phyloP scores from a whole-genome alignment of 176 grass and related monocot genomes.

The Cocos nucifera region DNA sequence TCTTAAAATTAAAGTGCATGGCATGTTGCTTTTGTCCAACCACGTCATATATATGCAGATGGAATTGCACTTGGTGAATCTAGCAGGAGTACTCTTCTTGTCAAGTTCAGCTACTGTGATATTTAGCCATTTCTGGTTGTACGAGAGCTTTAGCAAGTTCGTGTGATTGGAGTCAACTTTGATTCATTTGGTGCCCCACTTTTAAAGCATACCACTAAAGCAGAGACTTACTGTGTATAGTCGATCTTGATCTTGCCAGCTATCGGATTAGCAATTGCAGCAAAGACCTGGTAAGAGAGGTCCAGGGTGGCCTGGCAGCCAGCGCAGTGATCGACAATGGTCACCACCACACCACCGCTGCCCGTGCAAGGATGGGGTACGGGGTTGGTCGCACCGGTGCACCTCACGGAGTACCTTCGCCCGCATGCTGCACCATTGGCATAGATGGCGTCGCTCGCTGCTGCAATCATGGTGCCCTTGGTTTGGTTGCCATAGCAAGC shows the following conservation, averaged over 20 bases:
- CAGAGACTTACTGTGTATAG: constrained; percentile 22
- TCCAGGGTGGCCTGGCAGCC: constrained; percentile 30
- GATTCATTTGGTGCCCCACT: too few species aligned
- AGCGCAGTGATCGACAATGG: background rate
- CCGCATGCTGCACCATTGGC: constrained; percentile 32
- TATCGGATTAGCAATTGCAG: constrained; percentile 30
- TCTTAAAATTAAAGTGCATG: too few species aligned
- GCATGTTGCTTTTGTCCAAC: too few species aligned
- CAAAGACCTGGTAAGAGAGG: constrained; percentile 52
- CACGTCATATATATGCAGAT: too few species aligned
- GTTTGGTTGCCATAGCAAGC: constrained; percentile 29
- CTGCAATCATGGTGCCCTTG: constrained; percentile 40
- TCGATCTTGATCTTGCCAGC: constrained; percentile 43
- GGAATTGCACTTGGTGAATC: too few species aligned
- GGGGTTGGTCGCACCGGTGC: background rate
- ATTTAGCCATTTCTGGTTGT: too few species aligned
- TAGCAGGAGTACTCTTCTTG: too few species aligned
- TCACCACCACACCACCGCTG: background rate
- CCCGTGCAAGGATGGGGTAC: background rate
- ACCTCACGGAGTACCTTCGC: background rate
- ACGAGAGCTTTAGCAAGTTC: too few species aligned
- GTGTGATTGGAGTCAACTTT: too few species aligned
- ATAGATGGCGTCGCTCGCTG: constrained; percentile 31
- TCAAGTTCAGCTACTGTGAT: too few species aligned
- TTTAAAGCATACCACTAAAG: too few species aligned